These are phyloP conservation scores for Drechslerella stenobrocha DNA, from an alignment of 2,329 filamentous ascomycete genomes.

Conservation along the genomic window DNA sequence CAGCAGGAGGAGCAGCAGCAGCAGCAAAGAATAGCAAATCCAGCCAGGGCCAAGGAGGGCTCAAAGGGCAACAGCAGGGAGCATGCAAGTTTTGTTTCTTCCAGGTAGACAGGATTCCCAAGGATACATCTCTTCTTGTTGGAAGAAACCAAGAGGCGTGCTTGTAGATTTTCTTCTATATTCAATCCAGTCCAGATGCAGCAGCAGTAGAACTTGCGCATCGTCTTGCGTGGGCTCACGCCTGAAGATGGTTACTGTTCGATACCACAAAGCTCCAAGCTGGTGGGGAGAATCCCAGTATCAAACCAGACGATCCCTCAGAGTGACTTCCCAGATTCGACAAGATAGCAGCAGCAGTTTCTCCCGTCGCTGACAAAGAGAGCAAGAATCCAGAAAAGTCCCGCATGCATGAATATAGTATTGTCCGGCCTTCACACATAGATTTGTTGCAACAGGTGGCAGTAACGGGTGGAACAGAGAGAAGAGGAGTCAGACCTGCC, in stretches of 20 bases:
- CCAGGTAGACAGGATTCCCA: conserved; percentile 41
- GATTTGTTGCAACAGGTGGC: conserved; percentile 34
- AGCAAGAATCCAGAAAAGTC: conserved; percentile 44
- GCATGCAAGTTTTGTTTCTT: conserved; percentile 38
- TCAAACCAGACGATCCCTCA: conserved; percentile 31
- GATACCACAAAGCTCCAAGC: conserved; percentile 38
- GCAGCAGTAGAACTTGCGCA: conserved; percentile 23
- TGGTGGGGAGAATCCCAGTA: conserved; percentile 24
- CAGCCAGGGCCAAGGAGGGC: conserved; percentile 43
- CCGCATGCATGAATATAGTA: conserved; percentile 35
- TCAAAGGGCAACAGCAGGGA: conserved; percentile 43
- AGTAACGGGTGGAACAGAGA: conserved; percentile 37
- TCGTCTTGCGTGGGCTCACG: conserved; percentile 15
- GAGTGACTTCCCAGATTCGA: not conserved
- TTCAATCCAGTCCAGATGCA: conserved; percentile 45
- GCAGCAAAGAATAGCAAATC: conserved; percentile 42
- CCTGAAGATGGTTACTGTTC: conserved; percentile 12
- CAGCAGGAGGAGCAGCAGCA: conserved; percentile 15
- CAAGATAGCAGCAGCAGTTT: conserved; percentile 23
- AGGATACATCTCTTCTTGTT: conserved; percentile 42
- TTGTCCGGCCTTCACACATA: conserved; percentile 36
- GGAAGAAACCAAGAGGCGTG: conserved; percentile 37
- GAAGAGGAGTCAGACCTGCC: conserved; percentile 79
- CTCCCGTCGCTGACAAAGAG: conserved; percentile 26
- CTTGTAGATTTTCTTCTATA: conserved; percentile 1